These are phyloP conservation scores for Aspergillus indologenus DNA, from an alignment of 495 filamentous ascomycete genomes.

Conservation along the genomic window DNA sequence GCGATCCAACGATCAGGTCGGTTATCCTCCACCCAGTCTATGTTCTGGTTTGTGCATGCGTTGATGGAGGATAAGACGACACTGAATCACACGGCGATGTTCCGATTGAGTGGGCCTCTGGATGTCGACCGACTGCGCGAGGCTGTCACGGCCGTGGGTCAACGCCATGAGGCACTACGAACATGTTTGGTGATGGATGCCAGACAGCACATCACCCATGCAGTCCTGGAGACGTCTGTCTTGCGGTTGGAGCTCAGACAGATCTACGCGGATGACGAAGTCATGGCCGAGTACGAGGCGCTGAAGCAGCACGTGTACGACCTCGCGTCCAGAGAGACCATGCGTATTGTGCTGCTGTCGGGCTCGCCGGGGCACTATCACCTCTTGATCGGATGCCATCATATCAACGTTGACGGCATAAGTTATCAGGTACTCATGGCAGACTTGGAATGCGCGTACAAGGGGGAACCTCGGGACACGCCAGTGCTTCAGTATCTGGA, in stretches of 20 bases:
- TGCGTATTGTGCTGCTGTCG: conserved; percentile 24
- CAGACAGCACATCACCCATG: conserved; percentile 19
- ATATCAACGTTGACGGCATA: conserved; percentile 50
- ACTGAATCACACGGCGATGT: conserved; percentile 26
- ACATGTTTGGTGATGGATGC: conserved; percentile 36
- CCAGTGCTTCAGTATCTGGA: conserved; percentile 24
- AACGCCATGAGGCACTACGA: conserved; percentile 43
- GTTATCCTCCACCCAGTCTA: conserved; percentile 27
- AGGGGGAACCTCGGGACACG: conserved; percentile 14
- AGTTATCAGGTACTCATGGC: conserved; percentile 37
- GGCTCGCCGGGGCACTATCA: conserved; percentile 19
- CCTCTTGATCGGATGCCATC: conserved; percentile 38
- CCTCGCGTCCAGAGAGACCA: no score
- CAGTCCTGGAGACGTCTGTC: conserved; percentile 17
- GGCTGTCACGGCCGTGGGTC: conserved; percentile 29
- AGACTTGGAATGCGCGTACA: conserved; percentile 42
- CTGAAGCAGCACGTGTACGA: no score
- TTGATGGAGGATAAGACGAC: conserved; percentile 35
- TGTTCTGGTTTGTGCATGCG: conserved; percentile 44
- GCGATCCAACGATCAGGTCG: conserved; percentile 28
- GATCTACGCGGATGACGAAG: not conserved
- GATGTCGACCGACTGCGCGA: conserved; percentile 23
- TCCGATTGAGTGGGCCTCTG: conserved; percentile 19
- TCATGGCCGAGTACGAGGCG: not conserved
- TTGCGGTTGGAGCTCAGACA: not conserved